A percentile compares a stretch with the other conserved stretches of the same genome.
These are phyloP conservation scores for Coemansia sp. DNA, from an alignment of 371 early-diverging fungal species.

Conservation along the genomic window DNA sequence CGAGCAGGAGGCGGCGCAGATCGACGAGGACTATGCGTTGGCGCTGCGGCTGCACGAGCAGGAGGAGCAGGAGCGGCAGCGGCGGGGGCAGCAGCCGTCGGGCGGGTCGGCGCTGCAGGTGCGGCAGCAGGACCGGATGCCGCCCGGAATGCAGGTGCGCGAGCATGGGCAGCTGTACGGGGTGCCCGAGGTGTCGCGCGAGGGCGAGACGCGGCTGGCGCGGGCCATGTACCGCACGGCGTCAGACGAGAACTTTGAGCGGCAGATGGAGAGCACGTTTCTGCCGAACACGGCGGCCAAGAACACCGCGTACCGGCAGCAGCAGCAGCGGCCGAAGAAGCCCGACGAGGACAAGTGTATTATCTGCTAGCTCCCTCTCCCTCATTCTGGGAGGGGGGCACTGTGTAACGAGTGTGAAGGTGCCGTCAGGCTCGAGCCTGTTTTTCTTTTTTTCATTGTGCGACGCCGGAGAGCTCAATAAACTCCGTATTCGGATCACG, in stretches of 20 bases:
- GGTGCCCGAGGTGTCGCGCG: conserved; percentile 30
- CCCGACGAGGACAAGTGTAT: conserved; percentile 20
- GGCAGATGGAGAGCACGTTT: conserved; percentile 19
- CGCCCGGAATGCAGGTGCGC: conserved; percentile 27
- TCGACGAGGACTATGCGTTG: conserved; percentile 58
- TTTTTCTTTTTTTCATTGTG: not conserved
- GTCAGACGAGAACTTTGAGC: conserved; percentile 26
- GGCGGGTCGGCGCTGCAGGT: not conserved
- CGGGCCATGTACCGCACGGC: conserved; percentile 15
- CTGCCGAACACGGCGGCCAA: conserved; percentile 17
- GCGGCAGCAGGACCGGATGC: conserved; percentile 20
- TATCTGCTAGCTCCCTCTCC: conserved; percentile 8
- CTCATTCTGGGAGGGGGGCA: not conserved
- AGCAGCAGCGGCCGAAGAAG: not conserved
- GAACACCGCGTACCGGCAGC: conserved; percentile 4
- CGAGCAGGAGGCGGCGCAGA: conserved; percentile 11
- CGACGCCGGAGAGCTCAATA: not conserved
- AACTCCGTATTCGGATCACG: not conserved
- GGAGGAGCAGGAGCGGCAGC: conserved; percentile 45
- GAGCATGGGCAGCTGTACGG: conserved; percentile 20
- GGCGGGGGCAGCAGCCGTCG: not conserved
- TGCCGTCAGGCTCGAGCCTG: not conserved
- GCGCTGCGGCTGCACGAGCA: conserved; percentile 62
- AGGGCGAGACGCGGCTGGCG: conserved; percentile 12
- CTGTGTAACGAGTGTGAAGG: too few relatives aligned